These are phyloP conservation scores for Eucalyptus erythrocorys DNA, from an alignment of 345 rosid species.

Conservation along the genomic window DNA sequence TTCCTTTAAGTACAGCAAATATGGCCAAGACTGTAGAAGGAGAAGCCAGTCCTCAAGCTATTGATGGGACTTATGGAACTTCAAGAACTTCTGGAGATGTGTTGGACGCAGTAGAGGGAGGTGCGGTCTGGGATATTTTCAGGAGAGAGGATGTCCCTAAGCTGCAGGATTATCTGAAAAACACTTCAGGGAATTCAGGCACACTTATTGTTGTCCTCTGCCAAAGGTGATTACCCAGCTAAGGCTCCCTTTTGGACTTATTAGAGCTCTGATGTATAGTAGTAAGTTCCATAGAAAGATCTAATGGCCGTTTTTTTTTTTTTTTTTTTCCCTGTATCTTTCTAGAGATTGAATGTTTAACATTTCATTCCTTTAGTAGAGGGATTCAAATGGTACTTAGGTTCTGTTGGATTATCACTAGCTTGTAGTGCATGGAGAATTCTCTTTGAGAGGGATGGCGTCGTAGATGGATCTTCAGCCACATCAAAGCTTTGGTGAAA, in stretches of 20 bases:
- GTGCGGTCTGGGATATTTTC: conserved; percentile 78
- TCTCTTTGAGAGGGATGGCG: neutral
- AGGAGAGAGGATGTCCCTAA: conserved; percentile 62
- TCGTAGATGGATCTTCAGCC: neutral
- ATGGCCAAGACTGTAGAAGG: neutral
- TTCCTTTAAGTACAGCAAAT: neutral
- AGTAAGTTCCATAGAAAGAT: neutral
- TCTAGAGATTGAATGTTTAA: neutral
- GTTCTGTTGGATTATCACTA: neutral
- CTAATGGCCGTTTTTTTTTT: neutral
- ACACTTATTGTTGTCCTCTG: conserved; percentile 39
- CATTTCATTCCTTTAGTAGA: neutral
- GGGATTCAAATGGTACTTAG: neutral
- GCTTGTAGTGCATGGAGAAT: neutral
- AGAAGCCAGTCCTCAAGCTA: neutral
- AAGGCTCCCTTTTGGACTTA: neutral
- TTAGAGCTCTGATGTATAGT: neutral
- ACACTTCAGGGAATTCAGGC: conserved; percentile 73
- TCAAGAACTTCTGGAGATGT: neutral
- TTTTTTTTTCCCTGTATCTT: no score
- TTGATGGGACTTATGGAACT: neutral
- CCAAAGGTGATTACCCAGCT: conserved; percentile 21
- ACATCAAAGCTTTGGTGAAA: neutral
- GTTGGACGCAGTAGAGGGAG: conserved; percentile 21
- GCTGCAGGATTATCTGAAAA: conserved; percentile 47